Evolutionary conservation across 2,329 filamentous ascomycete species (phyloP).

Genomic region (Talaromyces atroroseus): DNA sequence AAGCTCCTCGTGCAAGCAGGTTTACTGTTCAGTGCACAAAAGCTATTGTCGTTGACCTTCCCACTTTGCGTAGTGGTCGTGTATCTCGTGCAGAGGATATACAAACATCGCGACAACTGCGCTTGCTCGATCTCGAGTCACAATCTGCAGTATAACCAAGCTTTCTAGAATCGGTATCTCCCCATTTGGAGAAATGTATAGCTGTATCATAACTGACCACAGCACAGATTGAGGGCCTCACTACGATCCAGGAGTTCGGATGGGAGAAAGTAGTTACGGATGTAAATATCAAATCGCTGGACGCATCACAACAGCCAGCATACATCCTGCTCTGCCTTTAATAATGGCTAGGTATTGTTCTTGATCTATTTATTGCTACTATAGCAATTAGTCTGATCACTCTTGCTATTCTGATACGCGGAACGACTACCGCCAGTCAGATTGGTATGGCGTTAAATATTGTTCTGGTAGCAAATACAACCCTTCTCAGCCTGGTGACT

Average conservation of each 20-base stretch:
- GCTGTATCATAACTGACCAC: no score
- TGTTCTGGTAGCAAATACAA: neutral
- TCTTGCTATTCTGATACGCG: neutral
- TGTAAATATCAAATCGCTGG: neutral
- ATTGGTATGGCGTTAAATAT: neutral
- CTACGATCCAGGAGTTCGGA: neutral
- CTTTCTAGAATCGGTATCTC: constrained; percentile 45
- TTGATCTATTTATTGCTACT: neutral
- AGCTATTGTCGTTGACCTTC: constrained; percentile 21
- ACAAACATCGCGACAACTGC: constrained; percentile 51
- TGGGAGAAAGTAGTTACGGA: neutral
- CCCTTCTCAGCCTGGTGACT: neutral
- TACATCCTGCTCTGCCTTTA: neutral
- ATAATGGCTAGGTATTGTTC: neutral
- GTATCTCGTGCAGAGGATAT: constrained; percentile 18
- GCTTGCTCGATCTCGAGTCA: constrained; percentile 50
- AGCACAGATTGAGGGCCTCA: neutral
- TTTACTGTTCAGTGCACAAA: constrained; percentile 35
- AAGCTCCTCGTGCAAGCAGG: no score
- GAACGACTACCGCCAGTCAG: neutral
- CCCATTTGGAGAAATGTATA: no score
- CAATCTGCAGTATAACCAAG: constrained; percentile 49
- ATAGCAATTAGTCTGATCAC: neutral
- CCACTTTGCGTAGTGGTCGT: no score
- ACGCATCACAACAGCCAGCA: neutral